These are phyloP conservation scores for Daldinia eschscholtzii DNA, from an alignment of 2,329 filamentous ascomycete species.

Conservation along the genomic window DNA sequence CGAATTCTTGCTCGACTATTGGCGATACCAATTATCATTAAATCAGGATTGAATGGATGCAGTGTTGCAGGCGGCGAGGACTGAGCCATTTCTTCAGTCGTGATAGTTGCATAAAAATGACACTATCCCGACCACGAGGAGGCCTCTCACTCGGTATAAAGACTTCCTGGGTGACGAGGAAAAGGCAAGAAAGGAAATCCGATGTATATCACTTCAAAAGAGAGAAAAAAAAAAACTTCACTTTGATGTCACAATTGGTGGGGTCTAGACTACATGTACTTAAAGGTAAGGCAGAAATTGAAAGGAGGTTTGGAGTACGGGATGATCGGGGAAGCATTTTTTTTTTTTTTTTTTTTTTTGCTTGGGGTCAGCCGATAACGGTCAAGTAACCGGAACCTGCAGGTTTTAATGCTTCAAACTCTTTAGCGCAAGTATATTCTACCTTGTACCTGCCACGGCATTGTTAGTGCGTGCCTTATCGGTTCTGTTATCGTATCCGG, in stretches of 20 bases:
- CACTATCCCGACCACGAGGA: slow-evolving; percentile 4
- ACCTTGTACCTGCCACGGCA: slow-evolving; percentile 11
- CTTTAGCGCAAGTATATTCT: neutral
- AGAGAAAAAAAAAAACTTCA: slow-evolving; percentile 32
- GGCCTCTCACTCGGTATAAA: slow-evolving; percentile 14
- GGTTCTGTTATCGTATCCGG: slow-evolving; percentile 21
- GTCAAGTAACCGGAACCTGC: slow-evolving; percentile 12
- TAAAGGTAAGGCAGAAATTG: neutral
- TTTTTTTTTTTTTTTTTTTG: neutral
- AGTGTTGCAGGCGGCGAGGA: slow-evolving; percentile 1
- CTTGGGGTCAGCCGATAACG: slow-evolving; percentile 34
- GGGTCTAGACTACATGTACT: slow-evolving; percentile 6
- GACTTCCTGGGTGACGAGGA: slow-evolving; percentile 13
- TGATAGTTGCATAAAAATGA: slow-evolving; percentile 16
- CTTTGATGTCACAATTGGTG: slow-evolving; percentile 36
- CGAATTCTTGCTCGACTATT: slow-evolving; percentile 6
- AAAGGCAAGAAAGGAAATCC: slow-evolving; percentile 38
- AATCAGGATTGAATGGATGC: slow-evolving; percentile 2
- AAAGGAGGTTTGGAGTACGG: slow-evolving; percentile 8
- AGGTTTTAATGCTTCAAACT: neutral
- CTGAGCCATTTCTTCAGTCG: slow-evolving; percentile 15
- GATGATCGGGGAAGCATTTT: too few relatives aligned
- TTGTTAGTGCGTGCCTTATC: slow-evolving; percentile 37
- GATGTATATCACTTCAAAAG: slow-evolving; percentile 23
- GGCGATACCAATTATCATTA: slow-evolving; percentile 9